A percentile compares a stretch with the other conserved stretches of the same genome.
Evolutionary conservation across 768 basidiomycete species (phyloP).

Genomic region (Leccinum fibrillosum): DNA sequence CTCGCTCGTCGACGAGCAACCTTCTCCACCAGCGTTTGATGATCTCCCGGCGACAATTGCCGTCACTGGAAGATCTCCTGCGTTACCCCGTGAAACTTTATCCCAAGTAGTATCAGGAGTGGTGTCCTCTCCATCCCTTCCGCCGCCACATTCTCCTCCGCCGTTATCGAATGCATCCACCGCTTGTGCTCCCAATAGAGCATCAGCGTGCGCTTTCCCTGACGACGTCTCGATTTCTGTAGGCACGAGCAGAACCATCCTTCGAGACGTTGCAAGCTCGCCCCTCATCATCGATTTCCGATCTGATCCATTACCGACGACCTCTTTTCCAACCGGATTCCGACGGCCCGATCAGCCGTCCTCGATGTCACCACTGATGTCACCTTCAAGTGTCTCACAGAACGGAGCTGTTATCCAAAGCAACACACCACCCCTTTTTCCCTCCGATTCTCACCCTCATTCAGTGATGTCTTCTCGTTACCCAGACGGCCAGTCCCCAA

Average conservation of each 20-base stretch:
- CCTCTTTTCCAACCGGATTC: background rate
- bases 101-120: background rate
- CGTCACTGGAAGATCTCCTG: background rate
- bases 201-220: background rate
- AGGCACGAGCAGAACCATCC: background rate
- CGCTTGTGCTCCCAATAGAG: background rate
- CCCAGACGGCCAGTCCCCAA: background rate
- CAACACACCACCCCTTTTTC: background rate
- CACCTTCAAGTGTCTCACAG: background rate
- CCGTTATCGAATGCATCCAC: background rate
- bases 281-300: background rate
- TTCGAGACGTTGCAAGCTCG: background rate
- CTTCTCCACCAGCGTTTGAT: constrained; percentile 25
- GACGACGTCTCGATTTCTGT: background rate
- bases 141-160: background rate
- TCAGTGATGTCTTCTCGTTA: background rate
- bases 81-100: background rate
- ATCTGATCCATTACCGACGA: background rate
- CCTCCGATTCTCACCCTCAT: background rate
- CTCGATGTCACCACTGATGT: background rate
- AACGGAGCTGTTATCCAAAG: background rate
- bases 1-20: constrained; percentile 22
- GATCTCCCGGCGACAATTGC: background rate
- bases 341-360: background rate
- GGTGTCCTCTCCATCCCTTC: background rate